Conservation (phyloP, 371 early-diverging fungal species). For the Mucor mucedo region DNA sequence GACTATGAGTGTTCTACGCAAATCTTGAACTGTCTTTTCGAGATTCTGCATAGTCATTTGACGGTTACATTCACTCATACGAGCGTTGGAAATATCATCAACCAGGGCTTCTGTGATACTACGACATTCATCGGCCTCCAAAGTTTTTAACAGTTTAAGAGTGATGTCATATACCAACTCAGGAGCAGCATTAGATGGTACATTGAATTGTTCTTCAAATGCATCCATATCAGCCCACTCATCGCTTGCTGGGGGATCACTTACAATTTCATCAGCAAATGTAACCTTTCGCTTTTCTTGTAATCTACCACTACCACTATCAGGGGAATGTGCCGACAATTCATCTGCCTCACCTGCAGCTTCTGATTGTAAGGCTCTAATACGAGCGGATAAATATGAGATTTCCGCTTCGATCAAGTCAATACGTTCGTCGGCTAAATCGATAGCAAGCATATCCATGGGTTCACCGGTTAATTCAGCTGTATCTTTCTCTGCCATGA, state of each 20-base stretch:
- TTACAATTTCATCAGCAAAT: slow-evolving; percentile 54
- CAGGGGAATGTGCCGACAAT: background rate
- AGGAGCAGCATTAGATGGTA: slow-evolving; percentile 61
- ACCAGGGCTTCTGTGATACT: slow-evolving; percentile 73
- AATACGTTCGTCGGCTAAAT: slow-evolving; percentile 83
- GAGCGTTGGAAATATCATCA: slow-evolving; percentile 77
- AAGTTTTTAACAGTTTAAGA: slow-evolving; percentile 66
- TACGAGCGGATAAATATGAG: slow-evolving; percentile 71
- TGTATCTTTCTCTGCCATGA: slow-evolving; percentile 63
- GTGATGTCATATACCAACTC: slow-evolving; percentile 68
- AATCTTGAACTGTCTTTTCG: slow-evolving; percentile 75
- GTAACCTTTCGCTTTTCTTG: slow-evolving; percentile 42
- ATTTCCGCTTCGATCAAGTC: slow-evolving; percentile 86
- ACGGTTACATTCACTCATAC: slow-evolving; percentile 66
- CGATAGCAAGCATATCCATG: slow-evolving; percentile 59
- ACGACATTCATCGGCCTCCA: slow-evolving; percentile 74
- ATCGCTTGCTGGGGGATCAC: slow-evolving; percentile 38
- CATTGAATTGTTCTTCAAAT: slow-evolving; percentile 62
- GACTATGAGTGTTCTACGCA: slow-evolving; percentile 75
- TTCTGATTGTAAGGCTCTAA: slow-evolving; percentile 74
- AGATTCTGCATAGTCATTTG: slow-evolving; percentile 65
- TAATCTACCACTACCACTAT: background rate
- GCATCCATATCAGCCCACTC: slow-evolving; percentile 58
- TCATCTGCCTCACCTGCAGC: slow-evolving; percentile 60
- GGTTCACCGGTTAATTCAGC: slow-evolving; percentile 56